Base-by-base conservation (phyloP, 192 early-diverging fungal species). In the Entomortierella chlamydospora region DNA sequence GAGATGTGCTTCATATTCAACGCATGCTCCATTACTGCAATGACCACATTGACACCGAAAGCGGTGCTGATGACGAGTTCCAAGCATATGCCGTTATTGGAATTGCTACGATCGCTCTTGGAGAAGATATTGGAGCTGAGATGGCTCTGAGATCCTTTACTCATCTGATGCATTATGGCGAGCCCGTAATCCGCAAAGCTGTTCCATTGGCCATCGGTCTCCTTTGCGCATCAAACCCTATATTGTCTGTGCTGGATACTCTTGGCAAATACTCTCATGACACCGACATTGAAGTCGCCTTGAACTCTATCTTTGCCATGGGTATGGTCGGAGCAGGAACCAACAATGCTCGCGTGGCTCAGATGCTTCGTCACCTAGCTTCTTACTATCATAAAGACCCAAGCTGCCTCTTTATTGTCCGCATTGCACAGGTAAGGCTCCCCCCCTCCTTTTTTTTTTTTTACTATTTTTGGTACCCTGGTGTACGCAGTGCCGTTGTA, bases 141-240 rank as follows among this genome's bases (percentile, higher is more conserved):
- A 99, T 99, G 98, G 88, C 95, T 20, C 83, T 99, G 80, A 90
- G 97, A 50, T 87, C 93, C 13, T 98, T 98, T 73, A 97, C 98
- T 59, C 98, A 99, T 73, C 81, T 99, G 90, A 98, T 98, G 97
- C 98, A 99, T 71, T 99, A 98, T 86, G 98, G 98, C 47, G 97
- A 98, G 78, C 91, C 96, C 15, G 93, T 94, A 17, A 97, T 98
- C 78, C 92, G 98, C 61, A 90, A 92, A 45, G 86, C 96, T 7
- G 98, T 99, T 37, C 98, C 98, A 33, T 86, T 99, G 41, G 97
- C 97, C 15, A 91, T 99, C 53, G 97, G 95, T 49, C 82, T 99
- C 20, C 86, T 98, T 28, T 99, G 95, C 81, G 95, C 96, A 23
- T 99, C 97, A 10, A 98, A 99, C 83, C 98, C 98, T 59, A 81